Evolutionary conservation across 768 basidiomycete species (phyloP), one percentile per base, ranked within the genome.

Genomic region (Amyloporia xantha): DNA sequence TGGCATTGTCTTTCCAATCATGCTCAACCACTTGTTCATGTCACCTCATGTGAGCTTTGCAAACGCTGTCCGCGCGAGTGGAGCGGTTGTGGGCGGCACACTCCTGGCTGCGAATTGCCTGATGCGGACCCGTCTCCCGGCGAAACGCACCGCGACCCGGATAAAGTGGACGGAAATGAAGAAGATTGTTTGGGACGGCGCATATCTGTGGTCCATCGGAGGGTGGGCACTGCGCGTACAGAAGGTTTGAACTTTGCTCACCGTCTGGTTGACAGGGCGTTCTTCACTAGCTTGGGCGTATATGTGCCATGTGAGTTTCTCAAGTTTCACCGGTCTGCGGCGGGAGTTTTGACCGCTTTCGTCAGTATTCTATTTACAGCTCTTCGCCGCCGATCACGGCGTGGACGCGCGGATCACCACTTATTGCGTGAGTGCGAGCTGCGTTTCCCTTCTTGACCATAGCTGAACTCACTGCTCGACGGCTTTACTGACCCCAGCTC

Each of bases 11-110:
- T 66, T 57, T 36, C 67, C 69, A 2, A 66, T 69, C 41, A 67
- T 68, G 64, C 54, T 65, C 2, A 68, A 67, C 55, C 53, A 59
- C 20, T 51, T 68, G 36, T 43, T 59, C 36, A 47, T 33, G 47
- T 50, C 35, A 54, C 2, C 65, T 74, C 12, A 79, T 15, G 25
- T 50, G 24, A 47, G 82, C 2, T 73, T 79, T 37, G 66, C 62
- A 12, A 69, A 65, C 26, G 68, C 70, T 15, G 70, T 71, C 19
- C 66, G 74, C 2, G 68, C 64, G 12, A 73, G 67, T 47, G 75
- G 72, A 0, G 69, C 56, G 35, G 53, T 78, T 17, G 54, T 71
- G 30, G 60, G 65, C 7, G 73, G 58, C 1, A 40, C 58, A 17
- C 47, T 64, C 5, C 43, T 55, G 7, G 13, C 55, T 9, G 59